phyloP scores from a whole-genome alignment of 257 asterid species.

The Petunia axillaris region DNA sequence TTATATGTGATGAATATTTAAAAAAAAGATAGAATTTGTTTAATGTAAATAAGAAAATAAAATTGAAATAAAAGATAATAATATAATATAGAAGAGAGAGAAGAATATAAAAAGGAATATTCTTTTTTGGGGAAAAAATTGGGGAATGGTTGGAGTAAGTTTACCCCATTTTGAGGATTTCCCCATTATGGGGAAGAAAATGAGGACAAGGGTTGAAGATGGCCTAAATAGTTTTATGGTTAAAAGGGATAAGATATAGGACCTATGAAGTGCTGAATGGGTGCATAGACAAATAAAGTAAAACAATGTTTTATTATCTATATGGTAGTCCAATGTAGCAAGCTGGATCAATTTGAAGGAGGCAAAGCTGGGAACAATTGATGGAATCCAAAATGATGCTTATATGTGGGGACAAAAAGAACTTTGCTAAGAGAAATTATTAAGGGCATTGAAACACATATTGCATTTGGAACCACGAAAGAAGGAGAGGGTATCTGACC shows the following conservation, averaged over 20 bases:
- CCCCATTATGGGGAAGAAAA: no score
- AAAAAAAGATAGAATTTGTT: no score
- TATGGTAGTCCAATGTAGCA: neutral
- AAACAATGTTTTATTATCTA: neutral
- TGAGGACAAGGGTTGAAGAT: no score
- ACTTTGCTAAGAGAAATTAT: neutral
- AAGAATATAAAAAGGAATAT: no score
- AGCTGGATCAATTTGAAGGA: neutral
- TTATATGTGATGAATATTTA: no score
- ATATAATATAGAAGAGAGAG: no score
- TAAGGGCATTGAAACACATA: neutral
- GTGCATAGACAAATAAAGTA: neutral
- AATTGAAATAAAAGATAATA: no score
- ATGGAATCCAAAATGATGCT: neutral
- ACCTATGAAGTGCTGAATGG: constrained; percentile 6
- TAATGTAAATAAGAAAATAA: no score
- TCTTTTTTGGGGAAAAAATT: no score
- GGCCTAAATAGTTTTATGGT: neutral
- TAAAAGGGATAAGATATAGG: neutral
- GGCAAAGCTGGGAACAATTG: neutral
- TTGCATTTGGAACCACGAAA: constrained; percentile 18
- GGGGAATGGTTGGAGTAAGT: no score
- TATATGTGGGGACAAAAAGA: neutral
- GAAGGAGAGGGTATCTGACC: constrained; percentile 49
- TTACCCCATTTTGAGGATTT: no score